Evolutionary conservation across 305 asterid genomes (phyloP).

Genomic region (Fraxinus dipetala): DNA sequence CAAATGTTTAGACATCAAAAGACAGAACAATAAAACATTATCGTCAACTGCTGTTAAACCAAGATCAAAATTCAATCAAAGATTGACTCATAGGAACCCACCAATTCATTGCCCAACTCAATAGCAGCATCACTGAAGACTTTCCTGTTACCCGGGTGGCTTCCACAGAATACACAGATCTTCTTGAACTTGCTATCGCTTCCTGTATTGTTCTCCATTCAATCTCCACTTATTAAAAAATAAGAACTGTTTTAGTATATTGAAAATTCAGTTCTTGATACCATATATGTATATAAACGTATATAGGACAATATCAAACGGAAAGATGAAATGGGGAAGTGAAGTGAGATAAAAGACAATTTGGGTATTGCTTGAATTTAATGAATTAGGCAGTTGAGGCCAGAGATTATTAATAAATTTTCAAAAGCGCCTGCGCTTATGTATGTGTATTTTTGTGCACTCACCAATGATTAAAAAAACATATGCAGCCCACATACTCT

Average conservation of each 20-base stretch:
- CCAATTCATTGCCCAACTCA: conserved; percentile 93
- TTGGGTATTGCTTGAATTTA: conserved; percentile 37
- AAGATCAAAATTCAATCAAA: conserved; percentile 23
- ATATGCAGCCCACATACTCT: conserved; percentile 29
- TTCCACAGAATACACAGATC: conserved; percentile 96
- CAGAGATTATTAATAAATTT: conserved; percentile 21
- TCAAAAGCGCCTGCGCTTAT: conserved; percentile 15
- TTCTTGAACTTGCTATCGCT: conserved; percentile 66
- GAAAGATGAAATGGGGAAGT: conserved; percentile 15
- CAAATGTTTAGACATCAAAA: conserved; percentile 21
- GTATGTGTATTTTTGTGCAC: conserved; percentile 16
- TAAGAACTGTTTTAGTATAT: not conserved
- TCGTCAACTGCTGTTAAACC: conserved; percentile 21
- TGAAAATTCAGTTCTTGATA: conserved; percentile 8
- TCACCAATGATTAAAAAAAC: conserved; percentile 25
- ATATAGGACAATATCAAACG: conserved; percentile 7
- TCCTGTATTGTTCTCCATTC: conserved; percentile 56
- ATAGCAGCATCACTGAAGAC: conserved; percentile 97
- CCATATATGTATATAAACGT: conserved; percentile 9
- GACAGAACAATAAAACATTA: conserved; percentile 3
- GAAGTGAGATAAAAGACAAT: conserved; percentile 30
- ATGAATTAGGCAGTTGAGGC: conserved; percentile 29
- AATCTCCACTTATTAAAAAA: not conserved
- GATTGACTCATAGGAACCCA: conserved; percentile 37
- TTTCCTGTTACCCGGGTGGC: conserved; percentile 82